Evolutionary conservation across 169 alveolate genomes (phyloP).

Genomic region (Plasmodium malariae): DNA sequence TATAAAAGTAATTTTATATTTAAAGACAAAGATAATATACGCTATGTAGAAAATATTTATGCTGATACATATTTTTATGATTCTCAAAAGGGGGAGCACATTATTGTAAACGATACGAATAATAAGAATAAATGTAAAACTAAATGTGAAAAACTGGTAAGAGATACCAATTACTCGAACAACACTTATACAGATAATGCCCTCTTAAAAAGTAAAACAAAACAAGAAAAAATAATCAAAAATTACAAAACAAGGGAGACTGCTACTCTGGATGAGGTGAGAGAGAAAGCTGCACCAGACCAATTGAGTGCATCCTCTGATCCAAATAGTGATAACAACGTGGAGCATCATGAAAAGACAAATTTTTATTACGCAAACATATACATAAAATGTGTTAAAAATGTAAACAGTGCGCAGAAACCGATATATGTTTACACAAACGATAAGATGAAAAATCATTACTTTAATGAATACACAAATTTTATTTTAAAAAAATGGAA

Average conservation of each 20-base stretch:
- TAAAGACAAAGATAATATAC: slow-evolving; percentile 28
- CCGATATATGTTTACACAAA: slow-evolving; percentile 62
- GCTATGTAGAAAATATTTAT: slow-evolving; percentile 30
- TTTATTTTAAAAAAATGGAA: slow-evolving; percentile 70
- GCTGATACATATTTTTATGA: slow-evolving; percentile 36
- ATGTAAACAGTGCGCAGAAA: slow-evolving; percentile 32
- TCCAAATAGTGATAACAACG: neutral
- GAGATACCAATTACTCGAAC: no score
- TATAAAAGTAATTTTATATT: slow-evolving; percentile 26
- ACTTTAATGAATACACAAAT: slow-evolving; percentile 66
- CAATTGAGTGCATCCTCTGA: no score
- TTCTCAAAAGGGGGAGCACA: neutral
- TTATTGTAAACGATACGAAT: neutral
- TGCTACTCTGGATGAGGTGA: no score
- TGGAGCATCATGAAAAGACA: neutral
- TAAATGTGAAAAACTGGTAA: no score
- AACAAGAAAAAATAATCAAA: neutral
- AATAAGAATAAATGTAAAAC: no score
- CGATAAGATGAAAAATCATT: slow-evolving; percentile 73
- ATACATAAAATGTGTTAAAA: slow-evolving; percentile 42
- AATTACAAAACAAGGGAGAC: neutral
- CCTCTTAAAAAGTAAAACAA: neutral
- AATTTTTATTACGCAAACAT: slow-evolving; percentile 38
- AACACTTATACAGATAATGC: no score
- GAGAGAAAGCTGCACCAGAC: no score